Evolutionary conservation across 2,329 filamentous ascomycete genomes (phyloP), one percentile per base, ranked within the genome.

Genomic region (Colletotrichum sp.): DNA sequence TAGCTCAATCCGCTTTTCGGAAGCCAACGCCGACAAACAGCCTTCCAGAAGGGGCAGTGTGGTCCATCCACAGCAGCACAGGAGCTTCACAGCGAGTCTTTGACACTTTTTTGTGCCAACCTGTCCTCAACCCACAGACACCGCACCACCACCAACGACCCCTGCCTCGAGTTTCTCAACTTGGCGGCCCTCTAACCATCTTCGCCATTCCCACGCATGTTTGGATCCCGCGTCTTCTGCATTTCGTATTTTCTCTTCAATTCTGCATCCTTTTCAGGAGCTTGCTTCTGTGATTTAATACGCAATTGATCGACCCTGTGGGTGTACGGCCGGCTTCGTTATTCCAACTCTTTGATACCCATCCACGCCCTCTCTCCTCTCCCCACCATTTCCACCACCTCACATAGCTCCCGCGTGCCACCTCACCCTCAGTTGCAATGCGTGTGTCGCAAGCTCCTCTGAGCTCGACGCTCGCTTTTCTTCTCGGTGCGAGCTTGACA

Each of bases 401-500:
- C 32, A 24, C 16, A 18, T 63, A 74, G 77, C 67, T 66, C 38
- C 55, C 65, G 64, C 26, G 57, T 48, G 18, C 75, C 63, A 63
- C 71, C 64, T 28, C 64, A 10, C 18, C 63, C 28, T 58, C 79
- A 77, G 76, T 77, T 82, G 85, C 79, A 73, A 90, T 90, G 89
- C 88, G 87, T 83, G 80, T 77, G 60, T 71, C 74, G 67, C 74
- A 71, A 74, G 74, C 76, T 76, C 71, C 74, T n/a, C 67, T 74
- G 76, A 67, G 76, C 63, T 82, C 85, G 71, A 80, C 85, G 71
- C 80, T 88, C 78, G 83, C 85, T 77, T 81, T 86, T 71, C 82
- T 87, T 78, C 83, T 90, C 77, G 86, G 85, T 78, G 86, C 87
- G 72, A 82, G 87, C 80, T 79, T 91, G 70, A 89, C 90, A 43